Evolutionary conservation across 768 basidiomycete species (phyloP), one percentile per base, ranked within the genome.

Genomic region (Xerocomus brunneocitrinus): DNA sequence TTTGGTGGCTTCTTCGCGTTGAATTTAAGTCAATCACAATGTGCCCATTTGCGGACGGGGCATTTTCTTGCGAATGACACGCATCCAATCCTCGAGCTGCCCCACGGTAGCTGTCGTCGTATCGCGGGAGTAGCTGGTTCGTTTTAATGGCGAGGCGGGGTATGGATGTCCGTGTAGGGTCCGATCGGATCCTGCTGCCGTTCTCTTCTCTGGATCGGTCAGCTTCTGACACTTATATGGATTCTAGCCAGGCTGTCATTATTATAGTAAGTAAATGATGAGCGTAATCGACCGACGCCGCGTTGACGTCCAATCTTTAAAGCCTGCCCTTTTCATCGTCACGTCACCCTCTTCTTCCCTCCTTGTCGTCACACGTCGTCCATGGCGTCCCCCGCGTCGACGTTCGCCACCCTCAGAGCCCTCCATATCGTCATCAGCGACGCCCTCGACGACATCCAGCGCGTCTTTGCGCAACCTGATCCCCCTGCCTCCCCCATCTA

Each of bases 371-470:
- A 59, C 58, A 51, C 51, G 8, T 19, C 56, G 30, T 13, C 25
- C 56, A 67, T 67, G 65, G 48, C 65, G 8, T 54, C 61, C 39
- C 39, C 68, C 57, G 80, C 80, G 59, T 62, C 73, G 81, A 84
- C 87, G 49, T 82, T 89, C 59, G 74, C 82, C 30, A 74, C 77
- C 50, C 77, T 89, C 50, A 79, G 80, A 43, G 79, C 81, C 32
- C 78, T 89, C 40, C 81, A 87, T 57, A 68, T 77, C 57, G 78
- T 89, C 62, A 79, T 89, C 59, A 83, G 81, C 61, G 75, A 84
- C 58, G 85, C 86, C 25, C 70, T 89, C 57, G 77, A 82, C 68
- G 83, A 86, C 59, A 84, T 89, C 14, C 81, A 87, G 66, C 72
- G 71, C 47, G 71, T 85, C 47, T 87, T 84, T 63, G 65, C 71